Evolutionary conservation across 2,329 filamentous ascomycete species (phyloP).

Genomic region (Metarhizium rileyi): DNA sequence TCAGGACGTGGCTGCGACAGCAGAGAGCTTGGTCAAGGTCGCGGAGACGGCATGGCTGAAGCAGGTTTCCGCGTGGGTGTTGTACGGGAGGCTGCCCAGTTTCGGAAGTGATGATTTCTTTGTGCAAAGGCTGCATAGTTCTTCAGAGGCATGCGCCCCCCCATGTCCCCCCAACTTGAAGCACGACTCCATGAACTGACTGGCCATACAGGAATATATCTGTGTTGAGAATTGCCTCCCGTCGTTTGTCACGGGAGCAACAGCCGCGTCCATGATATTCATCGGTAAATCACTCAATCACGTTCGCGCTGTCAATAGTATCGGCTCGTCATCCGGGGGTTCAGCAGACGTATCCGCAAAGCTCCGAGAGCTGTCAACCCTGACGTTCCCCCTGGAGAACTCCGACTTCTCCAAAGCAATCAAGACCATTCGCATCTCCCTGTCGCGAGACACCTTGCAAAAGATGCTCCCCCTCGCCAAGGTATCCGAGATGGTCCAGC

Average conservation of each 20-base stretch:
- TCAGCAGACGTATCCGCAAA: conserved; percentile 57
- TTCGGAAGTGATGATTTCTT: conserved; percentile 84
- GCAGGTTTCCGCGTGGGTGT: conserved; percentile 80
- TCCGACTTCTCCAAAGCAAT: conserved; percentile 63
- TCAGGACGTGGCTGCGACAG: conserved; percentile 69
- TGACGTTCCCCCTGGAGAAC: conserved; percentile 65
- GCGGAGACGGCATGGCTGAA: conserved; percentile 89
- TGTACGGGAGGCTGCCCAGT: conserved; percentile 75
- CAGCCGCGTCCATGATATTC: conserved; percentile 78
- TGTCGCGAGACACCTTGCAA: conserved; percentile 77
- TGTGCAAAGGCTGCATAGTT: conserved; percentile 44
- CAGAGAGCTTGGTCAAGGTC: conserved; percentile 60
- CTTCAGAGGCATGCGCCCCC: conserved; percentile 27
- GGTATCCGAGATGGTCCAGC: conserved; percentile 65
- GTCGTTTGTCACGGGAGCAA: conserved; percentile 64
- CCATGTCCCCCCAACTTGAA: neutral
- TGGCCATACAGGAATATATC: conserved; percentile 40
- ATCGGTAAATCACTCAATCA: conserved; percentile 85
- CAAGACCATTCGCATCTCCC: conserved; percentile 63
- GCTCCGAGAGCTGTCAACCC: conserved; percentile 54
- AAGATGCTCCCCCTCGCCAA: conserved; percentile 68
- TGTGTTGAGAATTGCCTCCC: conserved; percentile 57
- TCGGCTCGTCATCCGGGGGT: conserved; percentile 36
- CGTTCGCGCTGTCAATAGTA: conserved; percentile 49
- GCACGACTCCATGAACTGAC: neutral